phyloP scores from a whole-genome alignment of 495 filamentous ascomycete species.

The Collariella sp. region DNA sequence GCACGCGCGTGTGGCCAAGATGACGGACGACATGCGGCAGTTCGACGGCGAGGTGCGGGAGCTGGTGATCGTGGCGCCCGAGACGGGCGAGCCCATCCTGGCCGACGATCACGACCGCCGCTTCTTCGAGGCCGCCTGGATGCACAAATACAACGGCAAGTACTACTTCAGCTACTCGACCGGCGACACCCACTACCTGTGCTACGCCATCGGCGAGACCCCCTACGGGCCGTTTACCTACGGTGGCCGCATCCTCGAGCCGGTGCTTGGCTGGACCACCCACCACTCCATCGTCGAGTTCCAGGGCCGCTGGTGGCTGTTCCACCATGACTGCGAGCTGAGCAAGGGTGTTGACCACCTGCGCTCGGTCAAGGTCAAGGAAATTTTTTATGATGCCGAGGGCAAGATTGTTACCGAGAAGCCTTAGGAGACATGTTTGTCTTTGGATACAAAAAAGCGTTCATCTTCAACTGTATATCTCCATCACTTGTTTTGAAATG shows the following conservation, averaged over 20 bases:
- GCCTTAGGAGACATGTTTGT: constrained; percentile 15
- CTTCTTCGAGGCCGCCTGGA: constrained; percentile 75
- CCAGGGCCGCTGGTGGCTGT: constrained; percentile 58
- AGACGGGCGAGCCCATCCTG: constrained; percentile 46
- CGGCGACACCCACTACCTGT: constrained; percentile 64
- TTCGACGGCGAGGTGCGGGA: constrained; percentile 44
- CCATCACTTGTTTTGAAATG: not conserved
- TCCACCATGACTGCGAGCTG: constrained; percentile 63
- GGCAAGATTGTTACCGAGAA: constrained; percentile 47
- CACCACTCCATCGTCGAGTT: constrained; percentile 73
- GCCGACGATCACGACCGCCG: constrained; percentile 61
- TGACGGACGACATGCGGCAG: constrained; percentile 53
- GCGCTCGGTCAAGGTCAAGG: constrained; percentile 59
- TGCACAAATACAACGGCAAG: constrained; percentile 54
- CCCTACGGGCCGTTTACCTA: constrained; percentile 65
- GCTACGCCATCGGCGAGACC: constrained; percentile 51
- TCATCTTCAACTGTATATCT: not conserved
- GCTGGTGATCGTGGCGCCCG: constrained; percentile 48
- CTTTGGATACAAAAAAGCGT: not conserved
- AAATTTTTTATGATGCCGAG: constrained; percentile 59
- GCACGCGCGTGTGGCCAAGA: constrained; percentile 50
- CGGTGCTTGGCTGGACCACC: constrained; percentile 69
- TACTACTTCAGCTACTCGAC: constrained; percentile 75
- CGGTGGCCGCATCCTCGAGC: constrained; percentile 59
- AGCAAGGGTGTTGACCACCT: constrained; percentile 56